Conservation (phyloP, 371 early-diverging fungal genomes). For the Umbelopsis sp. region DNA sequence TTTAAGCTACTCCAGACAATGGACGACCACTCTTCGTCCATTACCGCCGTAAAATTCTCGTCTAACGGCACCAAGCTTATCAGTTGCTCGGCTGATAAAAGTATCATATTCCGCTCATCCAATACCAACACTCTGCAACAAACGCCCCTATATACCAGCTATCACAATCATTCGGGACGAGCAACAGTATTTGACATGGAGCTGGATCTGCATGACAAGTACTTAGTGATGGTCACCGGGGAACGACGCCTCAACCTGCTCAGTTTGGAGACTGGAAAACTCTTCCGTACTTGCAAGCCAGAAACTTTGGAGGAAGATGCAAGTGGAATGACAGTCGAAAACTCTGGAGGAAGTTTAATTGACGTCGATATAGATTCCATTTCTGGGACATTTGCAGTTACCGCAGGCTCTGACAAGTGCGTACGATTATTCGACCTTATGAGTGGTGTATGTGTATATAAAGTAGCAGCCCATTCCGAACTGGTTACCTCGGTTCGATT, state of each 20-base stretch:
- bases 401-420: constrained; percentile 75
- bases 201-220: constrained; percentile 61
- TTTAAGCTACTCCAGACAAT: constrained; percentile 76
- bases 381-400: constrained; percentile 72
- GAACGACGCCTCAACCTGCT: constrained; percentile 72
- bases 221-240: constrained; percentile 66
- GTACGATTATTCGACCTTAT: constrained; percentile 77
- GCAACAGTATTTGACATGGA: constrained; percentile 79
- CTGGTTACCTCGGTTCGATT: constrained; percentile 78
- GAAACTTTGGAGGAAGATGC: constrained; percentile 59
- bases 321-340: constrained; percentile 49
- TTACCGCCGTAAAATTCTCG: constrained; percentile 76
- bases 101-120: constrained; percentile 72
- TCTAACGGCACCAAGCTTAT: constrained; percentile 66
- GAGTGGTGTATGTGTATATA: constrained; percentile 65
- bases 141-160: constrained; percentile 46
- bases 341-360: constrained; percentile 62
- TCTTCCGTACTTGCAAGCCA: constrained; percentile 61
- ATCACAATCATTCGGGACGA: constrained; percentile 74
- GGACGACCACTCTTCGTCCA: constrained; percentile 87
- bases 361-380: constrained; percentile 74
- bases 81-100: constrained; percentile 87
- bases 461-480: constrained; percentile 77
- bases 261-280: constrained; percentile 71
- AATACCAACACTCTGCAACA: constrained; percentile 21